phyloP scores from a whole-genome alignment of 108 stramenopile genomes.

The Discostella pseudostelligera region DNA sequence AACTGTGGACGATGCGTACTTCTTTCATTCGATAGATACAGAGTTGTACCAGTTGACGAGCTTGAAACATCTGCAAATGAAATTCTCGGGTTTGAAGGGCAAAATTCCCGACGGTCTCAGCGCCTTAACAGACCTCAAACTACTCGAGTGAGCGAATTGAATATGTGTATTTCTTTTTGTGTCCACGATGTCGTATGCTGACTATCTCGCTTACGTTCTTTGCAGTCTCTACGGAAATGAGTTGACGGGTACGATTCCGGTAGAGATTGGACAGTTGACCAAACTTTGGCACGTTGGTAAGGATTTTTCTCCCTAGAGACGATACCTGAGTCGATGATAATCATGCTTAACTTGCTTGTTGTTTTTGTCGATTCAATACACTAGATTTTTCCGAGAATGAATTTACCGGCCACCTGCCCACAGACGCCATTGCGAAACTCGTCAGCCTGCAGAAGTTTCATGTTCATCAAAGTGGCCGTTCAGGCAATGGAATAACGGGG shows the following conservation, averaged over 20 bases:
- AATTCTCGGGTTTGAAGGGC: constrained; percentile 42
- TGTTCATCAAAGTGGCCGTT: constrained; percentile 43
- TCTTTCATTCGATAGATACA: constrained; percentile 25
- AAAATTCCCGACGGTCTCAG: constrained; percentile 42
- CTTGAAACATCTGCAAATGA: constrained; percentile 41
- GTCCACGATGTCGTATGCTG: background rate
- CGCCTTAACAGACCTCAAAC: constrained; percentile 30
- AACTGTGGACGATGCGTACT: constrained; percentile 40
- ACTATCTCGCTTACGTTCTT: background rate
- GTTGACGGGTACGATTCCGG: constrained; percentile 58
- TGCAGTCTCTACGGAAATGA: constrained; percentile 34
- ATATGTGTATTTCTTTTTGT: background rate
- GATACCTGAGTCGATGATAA: background rate
- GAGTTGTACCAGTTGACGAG: constrained; percentile 24
- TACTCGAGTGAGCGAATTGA: constrained; percentile 18
- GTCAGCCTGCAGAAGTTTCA: constrained; percentile 53
- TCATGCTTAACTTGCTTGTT: background rate
- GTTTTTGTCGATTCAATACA: background rate
- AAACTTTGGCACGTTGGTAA: constrained; percentile 59
- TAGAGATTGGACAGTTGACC: constrained; percentile 60
- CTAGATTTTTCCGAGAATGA: constrained; percentile 49
- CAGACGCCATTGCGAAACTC: constrained; percentile 41
- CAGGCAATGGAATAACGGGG: constrained; percentile 50
- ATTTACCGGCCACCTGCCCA: constrained; percentile 43
- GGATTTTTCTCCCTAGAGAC: background rate